These are phyloP conservation scores for Pilobolus umbonatus DNA, from an alignment of 192 early-diverging fungal genomes.

Conservation along the genomic window DNA sequence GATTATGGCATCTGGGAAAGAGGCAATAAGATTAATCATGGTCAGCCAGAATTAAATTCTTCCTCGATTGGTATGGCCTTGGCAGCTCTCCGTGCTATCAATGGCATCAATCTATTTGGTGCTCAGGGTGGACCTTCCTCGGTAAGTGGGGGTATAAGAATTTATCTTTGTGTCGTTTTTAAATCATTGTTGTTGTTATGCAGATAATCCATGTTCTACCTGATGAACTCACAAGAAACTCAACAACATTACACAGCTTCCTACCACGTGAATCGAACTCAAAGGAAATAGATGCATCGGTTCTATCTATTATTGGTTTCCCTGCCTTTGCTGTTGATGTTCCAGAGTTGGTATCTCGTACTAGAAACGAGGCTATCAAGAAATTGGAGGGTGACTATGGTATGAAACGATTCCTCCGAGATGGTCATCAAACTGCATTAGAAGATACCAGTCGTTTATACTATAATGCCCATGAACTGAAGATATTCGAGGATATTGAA, in stretches of 20 bases:
- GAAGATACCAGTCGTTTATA: constrained; percentile 72
- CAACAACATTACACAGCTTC: constrained; percentile 69
- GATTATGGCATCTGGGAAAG: constrained; percentile 88
- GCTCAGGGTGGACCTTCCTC: constrained; percentile 67
- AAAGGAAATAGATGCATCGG: constrained; percentile 80
- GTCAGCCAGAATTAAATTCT: constrained; percentile 78
- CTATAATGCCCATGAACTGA: constrained; percentile 74
- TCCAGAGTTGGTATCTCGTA: constrained; percentile 50
- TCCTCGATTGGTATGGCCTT: constrained; percentile 85
- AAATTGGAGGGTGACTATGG: constrained; percentile 79
- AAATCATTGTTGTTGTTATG: neutral
- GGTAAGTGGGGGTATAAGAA: too few species aligned
- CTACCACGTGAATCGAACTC: constrained; percentile 79
- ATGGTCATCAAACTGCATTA: constrained; percentile 78
- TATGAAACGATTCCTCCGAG: constrained; percentile 75
- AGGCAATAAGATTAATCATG: constrained; percentile 85
- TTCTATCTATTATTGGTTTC: constrained; percentile 77
- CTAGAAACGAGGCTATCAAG: constrained; percentile 68
- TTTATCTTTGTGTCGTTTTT: too few species aligned
- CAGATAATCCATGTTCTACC: constrained; percentile 70
- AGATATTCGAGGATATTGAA: constrained; percentile 77
- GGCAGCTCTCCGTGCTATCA: constrained; percentile 77
- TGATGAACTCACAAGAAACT: constrained; percentile 78
- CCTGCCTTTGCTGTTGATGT: constrained; percentile 80
- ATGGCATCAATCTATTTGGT: constrained; percentile 81